These are phyloP conservation scores for Rhodomyrtus tomentosa DNA, from an alignment of 345 rosid species.

Conservation along the genomic window DNA sequence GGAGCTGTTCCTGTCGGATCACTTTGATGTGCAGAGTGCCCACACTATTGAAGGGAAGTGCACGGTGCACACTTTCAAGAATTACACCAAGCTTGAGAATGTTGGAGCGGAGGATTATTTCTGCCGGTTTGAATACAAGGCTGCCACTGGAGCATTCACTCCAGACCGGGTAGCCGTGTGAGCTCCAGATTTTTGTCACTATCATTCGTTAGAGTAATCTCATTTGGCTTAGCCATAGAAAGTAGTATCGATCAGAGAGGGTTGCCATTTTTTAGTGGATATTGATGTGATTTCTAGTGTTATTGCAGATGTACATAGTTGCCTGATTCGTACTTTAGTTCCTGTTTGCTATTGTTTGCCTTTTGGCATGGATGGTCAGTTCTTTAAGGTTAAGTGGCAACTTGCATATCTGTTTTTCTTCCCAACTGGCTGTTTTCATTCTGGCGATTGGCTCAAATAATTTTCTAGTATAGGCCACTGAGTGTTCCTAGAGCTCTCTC, in stretches of 20 bases:
- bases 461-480: not conserved
- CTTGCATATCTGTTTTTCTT: not conserved
- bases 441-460: not conserved
- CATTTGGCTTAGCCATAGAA: not conserved
- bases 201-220: not conserved
- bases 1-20: constrained; percentile 87
- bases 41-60: constrained; percentile 85
- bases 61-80: constrained; percentile 62
- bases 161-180: constrained; percentile 88
- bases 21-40: constrained; percentile 67
- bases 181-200: constrained; percentile 15
- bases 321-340: not conserved
- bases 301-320: not conserved
- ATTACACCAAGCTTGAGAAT: constrained; percentile 63
- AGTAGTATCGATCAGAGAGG: not conserved
- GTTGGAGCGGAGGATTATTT: constrained; percentile 74
- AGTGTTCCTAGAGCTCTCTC: not conserved
- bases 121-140: constrained; percentile 76
- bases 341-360: not conserved
- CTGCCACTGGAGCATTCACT: constrained; percentile 68
- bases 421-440: not conserved
- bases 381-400: not conserved
- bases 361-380: not conserved
- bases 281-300: not conserved
- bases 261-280: not conserved